These are phyloP conservation scores for Xylaria sp. DNA, from an alignment of 2,329 filamentous ascomycete genomes.

Conservation along the genomic window DNA sequence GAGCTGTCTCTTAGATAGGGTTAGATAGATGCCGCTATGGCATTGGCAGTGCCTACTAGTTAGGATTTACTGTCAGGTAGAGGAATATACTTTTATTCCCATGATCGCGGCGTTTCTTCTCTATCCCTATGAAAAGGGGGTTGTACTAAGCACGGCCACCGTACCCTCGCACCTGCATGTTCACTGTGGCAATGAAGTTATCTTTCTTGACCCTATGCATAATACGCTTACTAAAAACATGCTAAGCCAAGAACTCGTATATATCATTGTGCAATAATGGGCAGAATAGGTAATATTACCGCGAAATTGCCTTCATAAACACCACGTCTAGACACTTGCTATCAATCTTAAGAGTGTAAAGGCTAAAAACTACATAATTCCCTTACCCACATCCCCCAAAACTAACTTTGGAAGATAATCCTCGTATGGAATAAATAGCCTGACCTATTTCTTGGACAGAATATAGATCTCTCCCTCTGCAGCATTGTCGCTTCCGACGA, in stretches of 20 bases:
- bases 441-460: slow-evolving; percentile 40
- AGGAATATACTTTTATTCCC: neutral
- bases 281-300: neutral
- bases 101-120: no score
- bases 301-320: neutral
- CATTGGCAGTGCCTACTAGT: neutral
- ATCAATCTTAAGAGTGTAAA: slow-evolving; percentile 10
- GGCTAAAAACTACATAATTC: neutral
- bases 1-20: neutral
- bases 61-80: neutral
- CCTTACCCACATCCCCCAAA: neutral
- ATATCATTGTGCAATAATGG: neutral
- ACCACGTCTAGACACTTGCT: neutral
- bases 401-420: neutral
- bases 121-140: no score
- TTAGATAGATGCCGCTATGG: neutral
- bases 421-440: neutral
- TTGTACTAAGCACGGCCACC: no score
- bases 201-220: neutral
- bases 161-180: neutral
- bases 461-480: slow-evolving; percentile 51
- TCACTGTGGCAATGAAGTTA: neutral
- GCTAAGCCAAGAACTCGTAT: neutral
- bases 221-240: neutral
- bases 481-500: slow-evolving; percentile 52